Base-by-base conservation (phyloP, 352 stramenopile species). In the Pythium folliculosum region DNA sequence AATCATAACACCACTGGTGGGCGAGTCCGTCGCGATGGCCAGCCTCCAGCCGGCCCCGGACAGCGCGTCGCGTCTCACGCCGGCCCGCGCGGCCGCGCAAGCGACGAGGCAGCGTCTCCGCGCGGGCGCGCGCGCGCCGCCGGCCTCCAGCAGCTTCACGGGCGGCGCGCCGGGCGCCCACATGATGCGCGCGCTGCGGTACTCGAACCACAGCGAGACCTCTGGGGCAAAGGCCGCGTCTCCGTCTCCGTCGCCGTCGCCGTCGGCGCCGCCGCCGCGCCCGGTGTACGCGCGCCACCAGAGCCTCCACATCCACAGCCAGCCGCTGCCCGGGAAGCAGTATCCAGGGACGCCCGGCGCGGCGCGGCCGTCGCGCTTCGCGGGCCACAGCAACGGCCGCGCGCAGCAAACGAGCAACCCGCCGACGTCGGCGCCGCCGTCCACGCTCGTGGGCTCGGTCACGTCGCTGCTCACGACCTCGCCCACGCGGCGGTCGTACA, bases 331-430 rank as follows among this genome's bases (percentile, higher is more conserved):
- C 27, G 35, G 8, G 47, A 38, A 55, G 35, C 32, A 12, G 40
- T 48, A 55, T 13, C 63, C 63, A 14, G 63, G 63, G 1, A 70
- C 63, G n/a, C 63, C 63, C 19, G 63, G 63, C 35, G n/a, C 17
- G 9, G 56, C 53, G 19, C 53, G 63, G 5, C 21, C 49, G 30
- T 19, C 40, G 3, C 59, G 59, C 1, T 27, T 65, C 47, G 19
- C 40, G 19, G 35, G 59, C 38, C 47, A 50, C 9, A 60, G 55
- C 51, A 62, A 52, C 19, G 43, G 40, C 27, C 8, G 35, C 51
- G 44, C 14, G 38, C 13, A 48, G 10, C 40, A 5, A 1, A 13
- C 40, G 12, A n/a, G 17, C 6, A 47, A 47, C 5, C 40, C 54
- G 5, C 30, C 55, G 38, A n/a, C 51, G 3, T 44, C 57, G 32